Percentiles rank a stretch among this genome's conserved stretches.
Evolutionary conservation across 1,284 basidiomycete genomes (phyloP).

Genomic region (Wallemia hederae): DNA sequence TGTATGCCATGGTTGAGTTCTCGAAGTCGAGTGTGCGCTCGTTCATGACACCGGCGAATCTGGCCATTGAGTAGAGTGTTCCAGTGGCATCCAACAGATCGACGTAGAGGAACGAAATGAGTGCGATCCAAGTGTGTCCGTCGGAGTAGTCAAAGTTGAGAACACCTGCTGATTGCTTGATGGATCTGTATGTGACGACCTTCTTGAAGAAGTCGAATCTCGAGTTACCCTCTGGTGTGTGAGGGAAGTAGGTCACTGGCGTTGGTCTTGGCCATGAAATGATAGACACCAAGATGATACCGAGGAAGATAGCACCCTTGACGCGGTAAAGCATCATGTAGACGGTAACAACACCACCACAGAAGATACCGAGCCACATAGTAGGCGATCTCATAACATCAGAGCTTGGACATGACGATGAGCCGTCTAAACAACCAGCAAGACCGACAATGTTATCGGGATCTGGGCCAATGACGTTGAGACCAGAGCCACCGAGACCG

Average conservation of each 20-base stretch:
- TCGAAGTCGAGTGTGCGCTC: slow-evolving; percentile 65
- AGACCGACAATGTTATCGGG: slow-evolving; percentile 41
- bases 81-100: slow-evolving; percentile 30
- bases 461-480: slow-evolving; percentile 47
- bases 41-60: slow-evolving; percentile 64
- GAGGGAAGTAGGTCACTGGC: slow-evolving; percentile 49
- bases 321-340: slow-evolving; percentile 59
- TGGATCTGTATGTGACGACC: slow-evolving; percentile 34
- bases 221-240: slow-evolving; percentile 16
- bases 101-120: slow-evolving; percentile 52
- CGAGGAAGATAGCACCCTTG: slow-evolving; percentile 52
- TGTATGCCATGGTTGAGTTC: slow-evolving; percentile 43
- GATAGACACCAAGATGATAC: slow-evolving; percentile 57
- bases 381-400: slow-evolving; percentile 41
- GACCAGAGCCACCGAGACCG: slow-evolving; percentile 29
- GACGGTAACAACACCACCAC: slow-evolving; percentile 52
- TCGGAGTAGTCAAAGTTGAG: slow-evolving; percentile 21
- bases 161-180: slow-evolving; percentile 15
- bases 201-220: slow-evolving; percentile 65
- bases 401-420: slow-evolving; percentile 9
- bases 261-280: slow-evolving; percentile 64
- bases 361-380: slow-evolving; percentile 67
- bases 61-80: slow-evolving; percentile 70
- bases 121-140: slow-evolving; percentile 56
- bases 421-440: slow-evolving; percentile 31